Base-by-base conservation (phyloP, 352 stramenopile species). In the Peronospora tabacina region DNA sequence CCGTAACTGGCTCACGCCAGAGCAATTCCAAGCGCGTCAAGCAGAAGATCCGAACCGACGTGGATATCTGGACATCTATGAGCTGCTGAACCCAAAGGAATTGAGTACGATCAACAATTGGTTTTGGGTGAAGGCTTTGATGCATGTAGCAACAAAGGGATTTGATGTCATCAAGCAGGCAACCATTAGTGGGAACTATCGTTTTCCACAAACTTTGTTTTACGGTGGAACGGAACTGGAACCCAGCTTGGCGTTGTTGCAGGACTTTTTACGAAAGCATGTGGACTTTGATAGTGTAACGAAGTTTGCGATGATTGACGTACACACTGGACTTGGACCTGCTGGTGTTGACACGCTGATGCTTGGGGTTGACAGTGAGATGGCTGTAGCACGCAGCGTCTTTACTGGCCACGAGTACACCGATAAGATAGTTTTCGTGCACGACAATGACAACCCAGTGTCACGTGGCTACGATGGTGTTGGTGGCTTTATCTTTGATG, bases 251-350 rank as follows among this genome's bases (percentile, higher is more conserved):
- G 46, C 37, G 35, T 39, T 82, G 26, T 42, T 96, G 1, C 59
- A 78, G 13, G 17, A 74, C 17, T 94, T 94, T 51, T 58, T 95
- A 15, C 32, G 37, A 10, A 29, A 74, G 24, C 61, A 85, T 32
- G 43, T 90, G 10, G 35, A 81, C 22, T 69, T 85, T 7, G 52
- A 53, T 1, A 16, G 19, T 2, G 22, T 83, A 1, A 58, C 36
- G 5, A 70, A 67, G 22, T 61, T 89, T 44, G 74, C 56, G 4
- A 86, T 96, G 69, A 73, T 98, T 53, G 90, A 98, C 61, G 86
- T 97, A 6, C 92, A 98, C 60, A 98, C 92, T 0, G 93, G 93
- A 3, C 69, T 98, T 22, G 93, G 90, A 3, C 49, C 69, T 10
- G 37, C 66, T 26, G 81, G 75, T 19, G 54, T 78, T 7, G 77